phyloP scores from a whole-genome alignment of 2,329 filamentous ascomycete species.

The Colletotrichum kahawae region DNA sequence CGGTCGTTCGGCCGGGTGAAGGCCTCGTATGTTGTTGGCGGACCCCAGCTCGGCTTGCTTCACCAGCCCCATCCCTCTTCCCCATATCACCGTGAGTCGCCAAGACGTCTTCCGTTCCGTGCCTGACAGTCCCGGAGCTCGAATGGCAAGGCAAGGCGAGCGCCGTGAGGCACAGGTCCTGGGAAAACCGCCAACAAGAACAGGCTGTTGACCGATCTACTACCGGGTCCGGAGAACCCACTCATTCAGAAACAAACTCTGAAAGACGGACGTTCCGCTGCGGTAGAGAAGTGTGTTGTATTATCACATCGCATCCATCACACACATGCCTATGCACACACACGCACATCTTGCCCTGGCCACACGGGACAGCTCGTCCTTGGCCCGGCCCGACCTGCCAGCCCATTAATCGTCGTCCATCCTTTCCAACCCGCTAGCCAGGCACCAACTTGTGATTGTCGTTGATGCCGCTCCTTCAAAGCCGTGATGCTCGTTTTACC shows the following conservation, averaged over 20 bases:
- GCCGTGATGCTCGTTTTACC: conserved; percentile 3
- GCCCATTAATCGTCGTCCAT: not conserved
- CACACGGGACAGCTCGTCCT: not conserved
- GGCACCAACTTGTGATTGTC: not conserved
- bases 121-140: not conserved
- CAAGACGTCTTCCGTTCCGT: not conserved
- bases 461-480: not conserved
- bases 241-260: conserved; percentile 19
- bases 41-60: not conserved
- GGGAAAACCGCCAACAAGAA: not conserved
- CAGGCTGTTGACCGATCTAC: not conserved
- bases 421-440: not conserved
- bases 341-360: not conserved
- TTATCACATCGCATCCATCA: not conserved
- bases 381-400: not conserved
- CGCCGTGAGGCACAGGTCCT: not conserved
- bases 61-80: not conserved
- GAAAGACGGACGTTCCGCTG: conserved; percentile 4
- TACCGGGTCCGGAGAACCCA: conserved; percentile 7
- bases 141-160: not conserved
- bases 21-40: not conserved
- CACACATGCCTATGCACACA: not conserved
- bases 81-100: not conserved
- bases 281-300: not conserved
- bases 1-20: not conserved